Evolutionary conservation across 2,329 filamentous ascomycete species (phyloP).

Genomic region (Bipolaris victoriae): DNA sequence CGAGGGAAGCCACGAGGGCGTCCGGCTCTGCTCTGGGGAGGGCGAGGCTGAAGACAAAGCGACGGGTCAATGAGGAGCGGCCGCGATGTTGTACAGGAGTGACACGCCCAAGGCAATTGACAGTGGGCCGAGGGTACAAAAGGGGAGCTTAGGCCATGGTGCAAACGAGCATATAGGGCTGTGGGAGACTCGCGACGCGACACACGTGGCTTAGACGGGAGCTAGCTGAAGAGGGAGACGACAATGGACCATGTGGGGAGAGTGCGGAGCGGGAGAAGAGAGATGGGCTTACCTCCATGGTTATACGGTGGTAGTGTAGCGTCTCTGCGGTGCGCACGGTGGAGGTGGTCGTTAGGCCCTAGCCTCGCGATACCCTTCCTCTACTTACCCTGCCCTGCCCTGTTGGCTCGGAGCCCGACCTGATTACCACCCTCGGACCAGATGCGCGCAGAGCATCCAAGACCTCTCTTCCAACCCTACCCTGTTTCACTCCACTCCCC

Average conservation of each 20-base stretch:
- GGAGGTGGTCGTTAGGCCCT: constrained; percentile 32
- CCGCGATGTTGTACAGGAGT: constrained; percentile 49
- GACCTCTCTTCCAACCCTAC: not conserved
- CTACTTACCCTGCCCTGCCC: not conserved
- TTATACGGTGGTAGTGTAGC: constrained; percentile 31
- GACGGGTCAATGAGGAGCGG: constrained; percentile 31
- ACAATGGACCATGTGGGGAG: constrained; percentile 17
- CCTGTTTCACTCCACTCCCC: not conserved
- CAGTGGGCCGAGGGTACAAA: constrained; percentile 21
- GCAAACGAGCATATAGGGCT: constrained; percentile 35
- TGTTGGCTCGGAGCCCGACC: constrained; percentile 10
- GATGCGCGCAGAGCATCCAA: not conserved
- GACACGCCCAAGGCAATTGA: constrained; percentile 35
- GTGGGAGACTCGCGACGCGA: constrained; percentile 25
- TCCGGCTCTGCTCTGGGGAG: constrained; percentile 13
- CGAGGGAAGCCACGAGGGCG: constrained; percentile 23
- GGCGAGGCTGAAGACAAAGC: constrained; percentile 17
- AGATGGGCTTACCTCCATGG: constrained; percentile 44
- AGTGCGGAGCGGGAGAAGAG: constrained; percentile 13
- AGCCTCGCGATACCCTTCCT: constrained; percentile 16
- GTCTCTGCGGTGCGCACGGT: constrained; percentile 38
- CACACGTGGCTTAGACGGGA: constrained; percentile 10
- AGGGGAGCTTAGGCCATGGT: constrained; percentile 39
- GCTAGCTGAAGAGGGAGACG: constrained; percentile 12
- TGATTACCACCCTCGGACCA: constrained; percentile 1